These are phyloP conservation scores for Penicillium nucicola DNA, from an alignment of 495 filamentous ascomycete genomes.

Conservation along the genomic window DNA sequence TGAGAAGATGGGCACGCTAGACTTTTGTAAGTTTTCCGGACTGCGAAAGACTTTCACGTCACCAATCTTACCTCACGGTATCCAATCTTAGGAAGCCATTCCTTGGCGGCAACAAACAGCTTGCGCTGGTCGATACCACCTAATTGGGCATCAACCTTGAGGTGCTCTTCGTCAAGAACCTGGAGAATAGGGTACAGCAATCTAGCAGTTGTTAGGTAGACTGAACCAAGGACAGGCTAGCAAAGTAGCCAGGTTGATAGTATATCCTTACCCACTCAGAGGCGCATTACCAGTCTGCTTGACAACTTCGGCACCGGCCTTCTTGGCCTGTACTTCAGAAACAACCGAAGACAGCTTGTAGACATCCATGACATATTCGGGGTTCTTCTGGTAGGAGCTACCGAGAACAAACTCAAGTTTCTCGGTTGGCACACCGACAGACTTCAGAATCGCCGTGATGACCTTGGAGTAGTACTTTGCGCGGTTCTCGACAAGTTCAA, in stretches of 20 bases:
- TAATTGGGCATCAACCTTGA: conserved; percentile 79
- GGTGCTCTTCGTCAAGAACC: conserved; percentile 85
- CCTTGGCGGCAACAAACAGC: conserved; percentile 76
- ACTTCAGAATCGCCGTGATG: conserved; percentile 63
- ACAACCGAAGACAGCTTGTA: conserved; percentile 42
- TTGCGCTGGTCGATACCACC: conserved; percentile 80
- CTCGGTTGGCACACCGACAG: conserved; percentile 71
- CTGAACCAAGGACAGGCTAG: too few species aligned
- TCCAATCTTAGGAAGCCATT: conserved; percentile 43
- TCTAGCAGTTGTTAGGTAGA: not conserved
- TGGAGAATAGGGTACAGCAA: conserved; percentile 80
- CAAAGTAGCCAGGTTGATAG: too few species aligned
- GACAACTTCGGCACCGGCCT: conserved; percentile 67
- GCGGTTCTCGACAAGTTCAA: conserved; percentile 81
- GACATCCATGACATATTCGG: conserved; percentile 42
- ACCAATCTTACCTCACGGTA: conserved; percentile 41
- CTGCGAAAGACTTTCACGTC: too few species aligned
- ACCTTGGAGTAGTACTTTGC: conserved; percentile 68
- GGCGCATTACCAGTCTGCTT: conserved; percentile 80
- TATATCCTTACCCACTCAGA: conserved; percentile 51
- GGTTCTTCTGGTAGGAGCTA: conserved; percentile 67
- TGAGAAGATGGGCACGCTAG: conserved; percentile 77
- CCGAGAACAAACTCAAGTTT: conserved; percentile 83
- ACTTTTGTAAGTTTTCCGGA: not conserved
- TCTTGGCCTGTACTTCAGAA: conserved; percentile 47